Evolutionary conservation across 1,284 basidiomycete species (phyloP).

Genomic region (Apiotrichum veenhuisii): DNA sequence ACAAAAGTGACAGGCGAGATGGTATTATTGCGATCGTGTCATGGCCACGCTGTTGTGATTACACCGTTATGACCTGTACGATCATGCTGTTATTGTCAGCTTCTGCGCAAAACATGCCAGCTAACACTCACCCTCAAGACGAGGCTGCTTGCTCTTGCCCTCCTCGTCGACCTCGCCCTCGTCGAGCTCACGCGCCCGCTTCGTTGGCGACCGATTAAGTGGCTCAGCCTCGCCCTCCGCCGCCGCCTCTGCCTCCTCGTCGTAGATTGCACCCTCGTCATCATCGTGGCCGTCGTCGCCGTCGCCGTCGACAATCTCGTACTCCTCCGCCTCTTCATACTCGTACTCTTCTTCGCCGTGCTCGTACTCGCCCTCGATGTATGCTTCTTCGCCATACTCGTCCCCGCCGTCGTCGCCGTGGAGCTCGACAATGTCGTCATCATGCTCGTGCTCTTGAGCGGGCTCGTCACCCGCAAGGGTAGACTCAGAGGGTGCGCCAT

Average conservation of each 20-base stretch:
- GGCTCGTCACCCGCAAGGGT: neutral
- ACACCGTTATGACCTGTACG: no score
- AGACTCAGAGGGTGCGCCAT: neutral
- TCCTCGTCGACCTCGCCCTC: constrained; percentile 4
- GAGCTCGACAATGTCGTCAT: neutral
- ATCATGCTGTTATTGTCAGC: neutral
- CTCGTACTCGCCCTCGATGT: neutral
- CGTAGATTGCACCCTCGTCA: neutral
- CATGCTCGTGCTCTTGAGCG: neutral
- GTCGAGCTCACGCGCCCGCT: constrained; percentile 10
- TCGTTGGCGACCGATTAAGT: constrained; percentile 1
- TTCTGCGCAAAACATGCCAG: no score
- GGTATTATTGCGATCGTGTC: no score
- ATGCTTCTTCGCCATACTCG: constrained; percentile 1
- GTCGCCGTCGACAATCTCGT: neutral
- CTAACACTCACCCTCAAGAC: constrained; percentile 17
- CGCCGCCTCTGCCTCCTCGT: neutral
- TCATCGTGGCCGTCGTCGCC: neutral
- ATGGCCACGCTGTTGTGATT: no score
- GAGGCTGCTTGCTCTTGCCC: constrained; percentile 8
- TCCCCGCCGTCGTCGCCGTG: neutral
- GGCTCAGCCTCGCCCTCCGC: neutral
- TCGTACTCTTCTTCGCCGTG: constrained; percentile 1
- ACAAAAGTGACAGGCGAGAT: no score
- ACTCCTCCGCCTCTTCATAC: constrained; percentile 3